A percentile compares a stretch with the other conserved stretches of the same genome.
Evolutionary conservation across 352 stramenopile species (phyloP).

Genomic region (Plasmopara viticola): DNA sequence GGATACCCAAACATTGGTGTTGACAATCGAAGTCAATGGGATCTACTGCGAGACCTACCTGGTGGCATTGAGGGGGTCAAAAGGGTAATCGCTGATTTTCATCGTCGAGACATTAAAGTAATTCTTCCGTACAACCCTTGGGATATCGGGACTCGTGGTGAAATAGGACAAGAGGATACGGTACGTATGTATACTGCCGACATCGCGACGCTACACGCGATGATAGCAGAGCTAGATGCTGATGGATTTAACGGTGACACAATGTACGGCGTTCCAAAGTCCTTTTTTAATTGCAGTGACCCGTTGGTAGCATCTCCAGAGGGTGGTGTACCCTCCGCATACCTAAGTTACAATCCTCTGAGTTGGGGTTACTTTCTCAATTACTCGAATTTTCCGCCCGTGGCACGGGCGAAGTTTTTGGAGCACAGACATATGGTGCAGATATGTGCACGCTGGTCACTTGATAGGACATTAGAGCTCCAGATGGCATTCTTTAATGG

Average conservation of each 20-base stretch:
- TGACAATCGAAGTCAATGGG: constrained; percentile 80
- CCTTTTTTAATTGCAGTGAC: constrained; percentile 72
- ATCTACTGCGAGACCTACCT: constrained; percentile 53
- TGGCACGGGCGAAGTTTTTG: constrained; percentile 72
- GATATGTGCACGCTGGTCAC: constrained; percentile 75
- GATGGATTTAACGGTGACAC: constrained; percentile 87
- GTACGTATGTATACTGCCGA: constrained; percentile 75
- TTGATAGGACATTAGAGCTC: constrained; percentile 55
- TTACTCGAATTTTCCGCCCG: constrained; percentile 58
- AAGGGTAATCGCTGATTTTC: constrained; percentile 51
- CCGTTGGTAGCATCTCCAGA: constrained; percentile 55
- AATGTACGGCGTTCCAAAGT: constrained; percentile 77
- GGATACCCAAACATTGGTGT: constrained; percentile 81
- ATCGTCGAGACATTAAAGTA: constrained; percentile 48
- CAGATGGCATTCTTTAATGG: constrained; percentile 81
- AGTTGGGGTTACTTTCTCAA: constrained; percentile 81
- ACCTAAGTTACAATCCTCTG: constrained; percentile 58
- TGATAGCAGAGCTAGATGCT: constrained; percentile 35
- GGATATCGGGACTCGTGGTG: constrained; percentile 64
- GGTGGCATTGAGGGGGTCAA: constrained; percentile 44
- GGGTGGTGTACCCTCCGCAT: constrained; percentile 59
- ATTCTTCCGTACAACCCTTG: constrained; percentile 84
- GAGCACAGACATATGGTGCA: constrained; percentile 79
- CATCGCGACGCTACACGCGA: constrained; percentile 39
- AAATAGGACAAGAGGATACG: constrained; percentile 36